These are phyloP conservation scores for Ceratobasidium papillatum DNA, from an alignment of 1,284 basidiomycete genomes.

Conservation along the genomic window DNA sequence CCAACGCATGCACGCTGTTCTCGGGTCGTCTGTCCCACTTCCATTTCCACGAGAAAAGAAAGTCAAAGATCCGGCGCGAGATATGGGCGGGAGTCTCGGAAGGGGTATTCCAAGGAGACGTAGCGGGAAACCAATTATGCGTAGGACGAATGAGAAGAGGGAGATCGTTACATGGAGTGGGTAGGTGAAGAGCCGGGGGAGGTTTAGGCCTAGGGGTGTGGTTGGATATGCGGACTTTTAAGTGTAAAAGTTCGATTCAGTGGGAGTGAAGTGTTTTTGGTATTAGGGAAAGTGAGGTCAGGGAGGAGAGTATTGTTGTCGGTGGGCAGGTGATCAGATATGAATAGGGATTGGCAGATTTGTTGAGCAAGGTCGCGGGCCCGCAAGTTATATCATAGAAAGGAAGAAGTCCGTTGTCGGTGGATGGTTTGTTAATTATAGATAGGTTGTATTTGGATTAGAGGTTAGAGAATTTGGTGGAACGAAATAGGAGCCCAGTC, in stretches of 20 bases:
- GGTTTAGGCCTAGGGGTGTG: conserved; percentile 45
- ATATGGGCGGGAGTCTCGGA: conserved; percentile 52
- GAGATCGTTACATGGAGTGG: conserved; percentile 55
- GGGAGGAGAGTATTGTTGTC: too few species aligned
- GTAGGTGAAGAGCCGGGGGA: conserved; percentile 44
- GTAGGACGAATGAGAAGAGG: conserved; percentile 60
- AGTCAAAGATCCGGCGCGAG: conserved; percentile 27
- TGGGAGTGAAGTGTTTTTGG: too few species aligned
- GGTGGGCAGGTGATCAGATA: too few species aligned
- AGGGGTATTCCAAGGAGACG: conserved; percentile 63
- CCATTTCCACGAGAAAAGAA: conserved; percentile 36
- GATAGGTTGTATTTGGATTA: too few species aligned
- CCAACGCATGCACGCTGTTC: conserved; percentile 72
- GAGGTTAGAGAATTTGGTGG: too few species aligned
- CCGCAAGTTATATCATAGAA: too few species aligned
- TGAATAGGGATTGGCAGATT: too few species aligned
- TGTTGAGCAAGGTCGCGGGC: too few species aligned
- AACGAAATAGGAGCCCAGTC: too few species aligned
- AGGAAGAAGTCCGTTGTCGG: too few species aligned
- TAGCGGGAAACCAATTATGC: conserved; percentile 58
- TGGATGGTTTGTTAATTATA: too few species aligned
- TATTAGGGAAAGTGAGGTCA: too few species aligned
- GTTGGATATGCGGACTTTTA: conserved; percentile 43
- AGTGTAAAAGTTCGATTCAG: conserved; percentile 6
- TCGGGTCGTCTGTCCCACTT: conserved; percentile 51